Conservation (phyloP, 2,329 filamentous ascomycete species). For the Pleurostoma richardsiae region DNA sequence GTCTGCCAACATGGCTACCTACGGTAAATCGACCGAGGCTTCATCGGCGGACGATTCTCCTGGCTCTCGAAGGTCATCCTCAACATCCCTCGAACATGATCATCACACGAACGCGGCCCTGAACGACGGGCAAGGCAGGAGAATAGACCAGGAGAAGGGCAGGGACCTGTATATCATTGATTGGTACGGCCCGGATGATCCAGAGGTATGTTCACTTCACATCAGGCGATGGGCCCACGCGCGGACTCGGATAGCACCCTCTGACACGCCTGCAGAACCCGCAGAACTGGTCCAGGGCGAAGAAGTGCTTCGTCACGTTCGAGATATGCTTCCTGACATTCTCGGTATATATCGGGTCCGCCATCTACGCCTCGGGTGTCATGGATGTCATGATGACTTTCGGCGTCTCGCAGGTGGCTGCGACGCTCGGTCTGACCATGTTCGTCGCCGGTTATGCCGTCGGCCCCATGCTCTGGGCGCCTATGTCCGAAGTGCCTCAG, state of each 20-base stretch:
- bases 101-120: conserved; percentile 5
- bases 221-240: no score
- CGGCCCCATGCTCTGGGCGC: conserved; percentile 61
- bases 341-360: conserved; percentile 47
- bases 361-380: conserved; percentile 41
- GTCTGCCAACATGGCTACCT: conserved; percentile 38
- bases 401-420: conserved; percentile 42
- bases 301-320: conserved; percentile 26
- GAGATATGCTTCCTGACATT: conserved; percentile 38
- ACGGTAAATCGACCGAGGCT: conserved; percentile 22
- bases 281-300: conserved; percentile 28
- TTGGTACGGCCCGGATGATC: conserved; percentile 45
- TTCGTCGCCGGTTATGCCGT: conserved; percentile 61
- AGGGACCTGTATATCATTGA: conserved; percentile 41
- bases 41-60: not conserved
- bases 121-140: conserved; percentile 10
- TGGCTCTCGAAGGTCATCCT: not conserved
- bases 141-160: conserved; percentile 46
- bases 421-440: conserved; percentile 53
- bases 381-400: conserved; percentile 47
- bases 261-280: conserved; percentile 16
- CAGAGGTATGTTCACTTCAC: conserved; percentile 20
- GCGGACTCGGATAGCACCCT: no score
- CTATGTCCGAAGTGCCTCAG: conserved; percentile 60
- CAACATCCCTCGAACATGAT: not conserved